phyloP scores from a whole-genome alignment of 129 eudicot species.

The Centella asiatica region DNA sequence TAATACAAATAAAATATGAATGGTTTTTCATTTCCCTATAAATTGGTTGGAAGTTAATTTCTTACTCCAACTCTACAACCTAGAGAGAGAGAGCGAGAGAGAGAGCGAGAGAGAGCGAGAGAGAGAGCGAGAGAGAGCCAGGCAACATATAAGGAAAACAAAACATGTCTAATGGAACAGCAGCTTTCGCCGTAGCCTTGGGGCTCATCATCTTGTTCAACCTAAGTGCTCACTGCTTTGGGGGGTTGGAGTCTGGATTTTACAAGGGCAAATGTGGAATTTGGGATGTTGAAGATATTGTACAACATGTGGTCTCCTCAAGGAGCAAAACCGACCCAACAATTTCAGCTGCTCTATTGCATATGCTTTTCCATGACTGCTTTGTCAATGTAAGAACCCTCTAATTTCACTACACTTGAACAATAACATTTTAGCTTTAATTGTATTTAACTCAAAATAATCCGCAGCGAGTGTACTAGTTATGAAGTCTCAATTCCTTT shows the following conservation, averaged over 20 bases:
- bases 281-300: conserved; percentile 39
- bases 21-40: too few species aligned
- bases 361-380: conserved; percentile 80
- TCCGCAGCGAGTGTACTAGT: background rate
- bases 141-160: background rate
- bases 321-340: conserved; percentile 23
- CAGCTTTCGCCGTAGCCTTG: conserved; percentile 15
- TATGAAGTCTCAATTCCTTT: too few species aligned
- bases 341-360: conserved; percentile 52
- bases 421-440: too few species aligned
- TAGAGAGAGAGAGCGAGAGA: too few species aligned
- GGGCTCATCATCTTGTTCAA: conserved; percentile 24
- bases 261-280: conserved; percentile 41
- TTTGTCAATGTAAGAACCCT: conserved; percentile 41
- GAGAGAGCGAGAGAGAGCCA: too few species aligned
- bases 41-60: too few species aligned
- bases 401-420: too few species aligned
- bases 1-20: too few species aligned
- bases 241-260: conserved; percentile 30
- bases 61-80: too few species aligned
- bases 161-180: conserved; percentile 8
- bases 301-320: conserved; percentile 13
- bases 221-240: conserved; percentile 25
- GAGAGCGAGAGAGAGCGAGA: too few species aligned
- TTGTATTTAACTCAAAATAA: too few species aligned